Base-by-base conservation (phyloP, 768 basidiomycete genomes). In the Lactifluus pinguis region DNA sequence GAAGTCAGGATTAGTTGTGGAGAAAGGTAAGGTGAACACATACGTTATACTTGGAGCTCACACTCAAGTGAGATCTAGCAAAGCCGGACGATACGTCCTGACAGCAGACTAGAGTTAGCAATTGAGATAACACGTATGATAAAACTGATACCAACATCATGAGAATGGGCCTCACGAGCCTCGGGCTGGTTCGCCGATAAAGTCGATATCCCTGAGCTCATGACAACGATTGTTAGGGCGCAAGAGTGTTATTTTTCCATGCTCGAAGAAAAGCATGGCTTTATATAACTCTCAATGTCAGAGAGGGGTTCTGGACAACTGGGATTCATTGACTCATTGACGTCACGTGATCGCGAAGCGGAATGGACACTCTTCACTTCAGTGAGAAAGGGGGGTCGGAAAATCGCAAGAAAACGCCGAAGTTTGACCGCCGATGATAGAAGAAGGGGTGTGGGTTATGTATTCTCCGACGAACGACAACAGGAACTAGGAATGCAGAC, bases 281-380 rank as follows among this genome's bases (percentile, higher is more conserved):
- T 54, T 58, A 62, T 53, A 52, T 58, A 53, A 9, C 48, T 49
- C 25, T 53, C 45, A 25, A 58, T 49, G 41, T 62, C 41, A 62
- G 61, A 57, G 61, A 62, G 61, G 61, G 61, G 56, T 14, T 29
- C 13, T 36, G 34, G 34, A 6, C n/a, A 8, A 8, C 32, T n/a
- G 30, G 15, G 6, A 11, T 17, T 38, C 25, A 14, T 29, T 19
- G 19, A 19, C 29, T 45, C 3, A 17, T 7, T 29, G 9, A 1
- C 17, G 19, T 19, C 54, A 61, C 50, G 54, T 61, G 60, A 52
- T 49, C 60, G 49, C 29, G 55, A 61, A 42, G 9, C 19, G 54
- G 1, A 25, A 25, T 2, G 45, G 13, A 47, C n/a, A 34, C 45
- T 25, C 45, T 17, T 19, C 53, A 44, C 32, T 13, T 47, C 10